Percentiles rank a stretch among this genome's conserved stretches.
phyloP scores from a whole-genome alignment of 495 filamentous ascomycete species.

The Pyrenopolyporus hunteri region DNA sequence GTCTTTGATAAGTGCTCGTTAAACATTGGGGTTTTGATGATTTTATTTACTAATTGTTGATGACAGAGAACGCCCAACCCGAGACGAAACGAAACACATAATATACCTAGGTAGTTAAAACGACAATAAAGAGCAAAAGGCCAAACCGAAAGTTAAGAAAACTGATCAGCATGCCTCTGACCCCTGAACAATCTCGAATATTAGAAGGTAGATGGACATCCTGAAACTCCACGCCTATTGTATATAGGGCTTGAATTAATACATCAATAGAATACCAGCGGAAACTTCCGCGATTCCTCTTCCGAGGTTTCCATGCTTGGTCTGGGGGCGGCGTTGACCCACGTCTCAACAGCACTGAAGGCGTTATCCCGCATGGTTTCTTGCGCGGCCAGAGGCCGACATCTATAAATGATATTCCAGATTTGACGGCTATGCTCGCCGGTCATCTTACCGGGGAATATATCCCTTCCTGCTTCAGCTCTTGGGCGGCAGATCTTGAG shows the following conservation, averaged over 20 bases:
- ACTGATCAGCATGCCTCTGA: conserved; percentile 2
- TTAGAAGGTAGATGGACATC: conserved; percentile 6
- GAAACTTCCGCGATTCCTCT: conserved; percentile 15
- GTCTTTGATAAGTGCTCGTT: neutral
- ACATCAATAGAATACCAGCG: neutral
- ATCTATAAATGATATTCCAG: conserved; percentile 9
- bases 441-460: neutral
- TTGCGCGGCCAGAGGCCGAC: neutral
- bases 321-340: conserved; percentile 16
- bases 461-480: conserved; percentile 7
- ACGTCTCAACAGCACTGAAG: conserved; percentile 8
- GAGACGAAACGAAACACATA: neutral
- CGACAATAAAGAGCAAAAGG: neutral
- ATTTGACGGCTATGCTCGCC: neutral
- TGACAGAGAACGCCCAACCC: neutral
- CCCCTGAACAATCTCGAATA: neutral
- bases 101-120: neutral
- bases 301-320: conserved; percentile 1
- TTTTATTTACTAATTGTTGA: neutral
- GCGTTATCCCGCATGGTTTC: conserved; percentile 13
- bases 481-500: conserved; percentile 14
- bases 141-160: neutral
- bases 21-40: neutral
- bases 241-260: neutral
- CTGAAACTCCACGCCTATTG: neutral